Evolutionary conservation across 345 rosid genomes (phyloP).

Genomic region (Trapa bicornis): DNA sequence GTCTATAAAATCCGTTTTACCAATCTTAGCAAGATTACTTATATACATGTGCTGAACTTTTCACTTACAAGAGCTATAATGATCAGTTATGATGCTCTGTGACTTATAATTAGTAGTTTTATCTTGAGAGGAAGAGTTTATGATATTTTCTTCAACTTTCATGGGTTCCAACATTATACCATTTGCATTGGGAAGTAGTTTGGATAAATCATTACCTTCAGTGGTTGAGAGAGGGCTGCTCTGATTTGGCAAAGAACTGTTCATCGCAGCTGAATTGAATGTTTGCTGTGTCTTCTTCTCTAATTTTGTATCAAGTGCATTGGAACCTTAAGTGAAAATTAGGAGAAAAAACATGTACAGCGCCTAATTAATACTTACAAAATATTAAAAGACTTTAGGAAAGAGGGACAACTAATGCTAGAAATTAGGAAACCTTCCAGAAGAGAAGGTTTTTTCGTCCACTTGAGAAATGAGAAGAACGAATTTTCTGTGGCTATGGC

Average conservation of each 20-base stretch:
- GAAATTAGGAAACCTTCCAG: no score
- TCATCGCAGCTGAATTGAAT: no score
- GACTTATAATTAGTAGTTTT: neutral
- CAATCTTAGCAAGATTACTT: neutral
- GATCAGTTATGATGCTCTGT: neutral
- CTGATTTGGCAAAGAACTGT: no score
- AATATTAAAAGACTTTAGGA: no score
- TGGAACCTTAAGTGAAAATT: no score
- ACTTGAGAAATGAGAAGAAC: neutral
- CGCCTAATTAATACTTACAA: no score
- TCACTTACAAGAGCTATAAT: neutral
- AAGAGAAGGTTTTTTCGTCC: no score
- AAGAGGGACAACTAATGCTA: no score
- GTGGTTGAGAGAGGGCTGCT: no score
- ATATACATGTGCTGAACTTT: neutral
- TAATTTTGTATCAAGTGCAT: no score
- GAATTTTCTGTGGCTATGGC: neutral
- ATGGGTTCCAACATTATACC: neutral
- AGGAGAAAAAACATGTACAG: no score
- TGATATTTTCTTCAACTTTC: neutral
- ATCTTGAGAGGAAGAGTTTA: neutral
- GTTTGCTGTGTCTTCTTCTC: no score
- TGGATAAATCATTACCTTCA: neutral
- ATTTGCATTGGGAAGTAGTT: neutral
- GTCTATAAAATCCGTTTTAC: neutral